Evolutionary conservation across 257 asterid genomes (phyloP).

Genomic region (Catharanthus roseus): DNA sequence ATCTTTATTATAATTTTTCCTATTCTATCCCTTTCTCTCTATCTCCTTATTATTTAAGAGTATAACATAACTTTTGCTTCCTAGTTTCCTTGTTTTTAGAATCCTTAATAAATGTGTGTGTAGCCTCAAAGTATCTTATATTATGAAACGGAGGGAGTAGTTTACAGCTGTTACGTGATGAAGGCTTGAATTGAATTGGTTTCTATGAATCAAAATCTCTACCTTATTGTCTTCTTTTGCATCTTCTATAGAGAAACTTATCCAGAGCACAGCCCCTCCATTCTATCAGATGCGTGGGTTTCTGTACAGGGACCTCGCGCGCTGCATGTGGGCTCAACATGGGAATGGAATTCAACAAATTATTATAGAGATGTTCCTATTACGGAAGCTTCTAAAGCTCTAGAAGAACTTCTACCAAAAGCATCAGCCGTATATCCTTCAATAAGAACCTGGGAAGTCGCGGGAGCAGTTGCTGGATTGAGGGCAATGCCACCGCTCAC

Average conservation of each 20-base stretch:
- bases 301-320: slow-evolving; percentile 60
- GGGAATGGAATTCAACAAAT: slow-evolving; percentile 88
- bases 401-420: slow-evolving; percentile 58
- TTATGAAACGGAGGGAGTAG: too few species aligned
- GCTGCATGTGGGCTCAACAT: slow-evolving; percentile 77
- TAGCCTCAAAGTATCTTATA: too few species aligned
- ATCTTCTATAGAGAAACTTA: slow-evolving; percentile 47
- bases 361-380: slow-evolving; percentile 47
- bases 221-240: background rate
- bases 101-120: too few species aligned
- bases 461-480: slow-evolving; percentile 67
- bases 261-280: slow-evolving; percentile 66
- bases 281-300: slow-evolving; percentile 89
- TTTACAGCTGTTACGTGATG: background rate
- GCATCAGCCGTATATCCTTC: slow-evolving; percentile 64
- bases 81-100: too few species aligned
- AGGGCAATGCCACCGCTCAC: slow-evolving; percentile 92
- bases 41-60: too few species aligned
- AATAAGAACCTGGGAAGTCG: slow-evolving; percentile 50
- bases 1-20: too few species aligned
- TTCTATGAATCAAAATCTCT: background rate
- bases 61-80: too few species aligned
- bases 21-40: too few species aligned
- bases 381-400: slow-evolving; percentile 58
- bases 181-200: background rate